These are phyloP conservation scores for Tuber magnatum DNA, from an alignment of 495 filamentous ascomycete species.

Conservation along the genomic window DNA sequence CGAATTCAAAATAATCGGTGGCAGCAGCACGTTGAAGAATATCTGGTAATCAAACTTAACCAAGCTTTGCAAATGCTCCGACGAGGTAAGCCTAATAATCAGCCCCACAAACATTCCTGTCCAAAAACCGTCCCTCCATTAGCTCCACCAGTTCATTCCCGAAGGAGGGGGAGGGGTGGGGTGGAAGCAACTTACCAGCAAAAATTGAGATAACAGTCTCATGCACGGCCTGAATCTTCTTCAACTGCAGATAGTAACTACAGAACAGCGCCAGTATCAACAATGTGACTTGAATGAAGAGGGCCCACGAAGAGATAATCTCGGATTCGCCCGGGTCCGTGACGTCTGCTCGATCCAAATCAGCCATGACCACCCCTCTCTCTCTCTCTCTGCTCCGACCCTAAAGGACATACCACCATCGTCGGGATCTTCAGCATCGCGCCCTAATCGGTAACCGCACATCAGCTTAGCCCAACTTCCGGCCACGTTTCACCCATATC, in stretches of 20 bases:
- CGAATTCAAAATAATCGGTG: constrained; percentile 92
- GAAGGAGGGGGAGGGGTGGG: not conserved
- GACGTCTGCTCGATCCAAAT: constrained; percentile 20
- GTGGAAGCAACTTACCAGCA: constrained; percentile 58
- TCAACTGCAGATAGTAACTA: constrained; percentile 90
- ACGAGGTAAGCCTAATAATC: constrained; percentile 70
- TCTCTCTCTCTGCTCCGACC: not conserved
- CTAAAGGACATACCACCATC: constrained; percentile 28
- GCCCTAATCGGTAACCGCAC: constrained; percentile 21
- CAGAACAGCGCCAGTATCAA: constrained; percentile 91
- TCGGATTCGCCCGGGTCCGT: constrained; percentile 63
- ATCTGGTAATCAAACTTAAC: constrained; percentile 97
- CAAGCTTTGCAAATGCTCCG: constrained; percentile 72
- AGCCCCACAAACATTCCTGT: constrained; percentile 92
- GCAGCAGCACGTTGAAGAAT: constrained; percentile 97
- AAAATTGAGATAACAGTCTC: constrained; percentile 98
- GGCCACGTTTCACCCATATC: not conserved
- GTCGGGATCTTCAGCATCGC: constrained; percentile 38
- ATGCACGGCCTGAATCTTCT: constrained; percentile 92
- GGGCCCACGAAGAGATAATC: constrained; percentile 87
- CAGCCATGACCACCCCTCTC: constrained; percentile 11
- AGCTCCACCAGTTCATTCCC: not conserved
- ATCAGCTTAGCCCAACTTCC: constrained; percentile 13
- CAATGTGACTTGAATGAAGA: constrained; percentile 90
- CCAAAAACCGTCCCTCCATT: not conserved